A percentile compares a stretch with the other conserved stretches of the same genome.
Evolutionary conservation across 108 stramenopile species (phyloP).

Genomic region (Cylindrotheca fusiformis): DNA sequence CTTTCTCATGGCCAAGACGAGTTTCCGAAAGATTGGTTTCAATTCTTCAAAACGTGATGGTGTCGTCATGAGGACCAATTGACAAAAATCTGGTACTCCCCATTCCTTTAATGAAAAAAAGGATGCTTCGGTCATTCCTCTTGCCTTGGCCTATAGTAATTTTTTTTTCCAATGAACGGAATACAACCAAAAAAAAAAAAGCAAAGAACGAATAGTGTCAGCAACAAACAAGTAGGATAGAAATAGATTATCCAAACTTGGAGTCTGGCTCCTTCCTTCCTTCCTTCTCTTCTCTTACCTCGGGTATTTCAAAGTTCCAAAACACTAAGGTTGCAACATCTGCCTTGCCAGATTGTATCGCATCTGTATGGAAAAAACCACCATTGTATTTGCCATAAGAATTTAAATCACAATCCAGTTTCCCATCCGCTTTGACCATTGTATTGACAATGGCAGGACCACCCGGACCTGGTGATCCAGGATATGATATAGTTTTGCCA

Average conservation of each 20-base stretch:
- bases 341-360: constrained; percentile 38
- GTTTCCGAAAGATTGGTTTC: constrained; percentile 25
- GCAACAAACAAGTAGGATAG: no score
- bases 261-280: no score
- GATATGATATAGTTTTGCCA: constrained; percentile 48
- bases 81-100: constrained; percentile 65
- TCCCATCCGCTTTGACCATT: constrained; percentile 59
- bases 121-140: constrained; percentile 26
- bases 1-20: constrained; percentile 49
- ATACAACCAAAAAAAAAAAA: no score
- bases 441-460: constrained; percentile 61
- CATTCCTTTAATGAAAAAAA: constrained; percentile 58
- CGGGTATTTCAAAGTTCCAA: constrained; percentile 60
- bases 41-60: constrained; percentile 23
- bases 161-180: no score
- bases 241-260: no score
- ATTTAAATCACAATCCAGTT: constrained; percentile 31
- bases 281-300: constrained; percentile 11
- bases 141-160: no score
- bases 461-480: constrained; percentile 49
- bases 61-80: constrained; percentile 52
- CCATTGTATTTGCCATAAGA: constrained; percentile 56
- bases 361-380: constrained; percentile 51
- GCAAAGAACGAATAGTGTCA: no score
- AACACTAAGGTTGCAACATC: constrained; percentile 55